Evolutionary conservation across 1,284 basidiomycete species (phyloP).

Genomic region (Tranzscheliella williamsii): DNA sequence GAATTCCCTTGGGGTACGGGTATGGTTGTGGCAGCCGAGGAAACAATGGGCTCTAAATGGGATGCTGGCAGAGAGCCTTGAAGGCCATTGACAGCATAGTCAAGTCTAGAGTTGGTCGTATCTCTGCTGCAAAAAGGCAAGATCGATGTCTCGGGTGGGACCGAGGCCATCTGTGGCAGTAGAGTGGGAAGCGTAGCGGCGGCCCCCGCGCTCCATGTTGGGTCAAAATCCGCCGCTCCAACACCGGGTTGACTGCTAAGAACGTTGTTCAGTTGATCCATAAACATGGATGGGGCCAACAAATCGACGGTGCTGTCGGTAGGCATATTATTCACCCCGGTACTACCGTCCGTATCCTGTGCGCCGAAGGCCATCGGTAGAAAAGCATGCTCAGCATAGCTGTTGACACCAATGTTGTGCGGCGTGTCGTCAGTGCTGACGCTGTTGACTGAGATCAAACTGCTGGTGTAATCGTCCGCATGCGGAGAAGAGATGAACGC

Average conservation of each 20-base stretch:
- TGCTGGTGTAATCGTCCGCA: constrained; percentile 13
- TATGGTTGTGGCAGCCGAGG: background rate
- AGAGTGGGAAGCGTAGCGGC: background rate
- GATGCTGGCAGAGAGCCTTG: background rate
- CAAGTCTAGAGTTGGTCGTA: no score
- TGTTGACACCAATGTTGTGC: constrained; percentile 5
- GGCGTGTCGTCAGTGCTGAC: background rate
- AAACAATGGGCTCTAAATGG: background rate
- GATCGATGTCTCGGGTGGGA: constrained; percentile 1
- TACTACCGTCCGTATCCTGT: constrained; percentile 10
- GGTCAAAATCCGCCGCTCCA: constrained; percentile 19
- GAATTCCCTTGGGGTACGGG: background rate
- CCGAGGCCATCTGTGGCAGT: background rate
- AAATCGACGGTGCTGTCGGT: constrained; percentile 17
- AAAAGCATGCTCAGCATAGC: background rate
- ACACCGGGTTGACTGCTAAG: constrained; percentile 14
- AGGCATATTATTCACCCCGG: constrained; percentile 3
- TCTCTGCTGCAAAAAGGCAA: no score
- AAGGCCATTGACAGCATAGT: background rate
- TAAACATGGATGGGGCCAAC: constrained; percentile 16
- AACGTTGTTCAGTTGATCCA: constrained; percentile 29
- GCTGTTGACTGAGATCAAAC: constrained; percentile 5
- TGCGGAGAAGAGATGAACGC: constrained; percentile 45
- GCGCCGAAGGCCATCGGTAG: constrained; percentile 28
- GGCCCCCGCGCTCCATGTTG: constrained; percentile 19